Evolutionary conservation across 495 filamentous ascomycete species (phyloP).

Genomic region (Tetracladium marchalianum): DNA sequence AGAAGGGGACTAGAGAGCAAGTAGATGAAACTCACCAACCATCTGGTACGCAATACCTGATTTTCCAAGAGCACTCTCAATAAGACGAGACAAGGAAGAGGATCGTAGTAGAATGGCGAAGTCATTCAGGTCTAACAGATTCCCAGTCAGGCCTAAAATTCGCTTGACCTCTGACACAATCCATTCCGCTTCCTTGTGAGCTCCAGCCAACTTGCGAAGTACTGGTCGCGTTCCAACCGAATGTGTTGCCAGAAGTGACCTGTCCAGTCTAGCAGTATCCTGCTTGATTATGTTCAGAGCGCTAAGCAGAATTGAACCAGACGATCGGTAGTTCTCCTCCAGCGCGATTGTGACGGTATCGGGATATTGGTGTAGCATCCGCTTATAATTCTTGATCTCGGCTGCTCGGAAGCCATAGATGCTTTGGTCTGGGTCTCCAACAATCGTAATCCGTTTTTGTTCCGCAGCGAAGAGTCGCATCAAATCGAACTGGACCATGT

Average conservation of each 20-base stretch:
- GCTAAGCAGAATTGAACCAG: constrained; percentile 72
- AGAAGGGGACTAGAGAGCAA: background rate
- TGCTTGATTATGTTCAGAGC: constrained; percentile 89
- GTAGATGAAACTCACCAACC: constrained; percentile 49
- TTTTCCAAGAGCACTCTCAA: constrained; percentile 78
- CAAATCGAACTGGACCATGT: constrained; percentile 86
- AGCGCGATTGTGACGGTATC: constrained; percentile 74
- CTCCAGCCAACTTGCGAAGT: constrained; percentile 64
- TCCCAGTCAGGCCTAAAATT: constrained; percentile 57
- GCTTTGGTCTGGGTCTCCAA: constrained; percentile 96
- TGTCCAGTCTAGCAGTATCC: constrained; percentile 69
- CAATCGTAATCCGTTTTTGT: constrained; percentile 73
- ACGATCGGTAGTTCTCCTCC: constrained; percentile 95
- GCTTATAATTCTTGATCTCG: constrained; percentile 80
- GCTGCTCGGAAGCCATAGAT: constrained; percentile 98
- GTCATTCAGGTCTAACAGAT: constrained; percentile 63
- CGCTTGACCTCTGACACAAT: constrained; percentile 79
- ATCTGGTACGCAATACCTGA: constrained; percentile 86
- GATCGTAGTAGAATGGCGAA: constrained; percentile 82
- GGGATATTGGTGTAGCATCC: constrained; percentile 66
- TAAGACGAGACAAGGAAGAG: constrained; percentile 69
- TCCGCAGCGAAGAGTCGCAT: constrained; percentile 80
- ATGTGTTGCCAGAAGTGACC: constrained; percentile 73
- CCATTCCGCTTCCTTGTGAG: constrained; percentile 74
- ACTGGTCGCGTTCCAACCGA: constrained; percentile 73